Evolutionary conservation across 164 flowering plant species (phyloP).

Genomic region (Aristolochia californica): DNA sequence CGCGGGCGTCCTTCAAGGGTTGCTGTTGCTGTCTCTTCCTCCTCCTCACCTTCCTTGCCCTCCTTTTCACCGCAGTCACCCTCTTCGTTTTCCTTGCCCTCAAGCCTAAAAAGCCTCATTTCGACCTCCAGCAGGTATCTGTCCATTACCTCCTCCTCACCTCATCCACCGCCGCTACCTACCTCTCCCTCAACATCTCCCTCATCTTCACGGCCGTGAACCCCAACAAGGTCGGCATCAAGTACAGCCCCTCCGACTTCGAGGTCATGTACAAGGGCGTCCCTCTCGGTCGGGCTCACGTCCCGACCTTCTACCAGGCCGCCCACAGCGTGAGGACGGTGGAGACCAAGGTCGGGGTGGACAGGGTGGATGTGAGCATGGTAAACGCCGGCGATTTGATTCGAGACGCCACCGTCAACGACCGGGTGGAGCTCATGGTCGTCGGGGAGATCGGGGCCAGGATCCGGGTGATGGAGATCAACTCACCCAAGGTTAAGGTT

Average conservation of each 20-base stretch:
- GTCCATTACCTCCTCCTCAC: slow-evolving; percentile 79
- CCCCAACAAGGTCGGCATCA: slow-evolving; percentile 90
- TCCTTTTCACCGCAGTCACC: slow-evolving; percentile 55
- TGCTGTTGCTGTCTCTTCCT: slow-evolving; percentile 97
- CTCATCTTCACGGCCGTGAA: slow-evolving; percentile 81
- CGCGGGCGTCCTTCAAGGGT: slow-evolving; percentile 68
- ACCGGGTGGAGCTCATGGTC: slow-evolving; percentile 77
- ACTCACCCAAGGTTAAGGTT: slow-evolving; percentile 86
- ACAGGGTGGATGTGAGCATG: slow-evolving; percentile 55
- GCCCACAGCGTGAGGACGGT: slow-evolving; percentile 63
- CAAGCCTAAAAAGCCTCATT: slow-evolving; percentile 87
- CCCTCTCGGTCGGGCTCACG: slow-evolving; percentile 67
- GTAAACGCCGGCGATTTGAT: slow-evolving; percentile 66
- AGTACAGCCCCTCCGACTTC: slow-evolving; percentile 75
- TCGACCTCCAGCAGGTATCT: slow-evolving; percentile 80
- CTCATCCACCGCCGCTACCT: slow-evolving; percentile 27
- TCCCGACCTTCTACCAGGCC: slow-evolving; percentile 78
- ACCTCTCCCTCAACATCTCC: slow-evolving; percentile 48
- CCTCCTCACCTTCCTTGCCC: slow-evolving; percentile 67
- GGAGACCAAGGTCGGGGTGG: slow-evolving; percentile 54
- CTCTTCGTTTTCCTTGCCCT: slow-evolving; percentile 74
- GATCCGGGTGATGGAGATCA: slow-evolving; percentile 70
- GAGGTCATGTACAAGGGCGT: slow-evolving; percentile 87
- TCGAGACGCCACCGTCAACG: slow-evolving; percentile 75
- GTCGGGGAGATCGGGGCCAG: slow-evolving; percentile 83